Conservation (phyloP, 495 filamentous ascomycete genomes). For the Elaphomyces granulatus region DNA sequence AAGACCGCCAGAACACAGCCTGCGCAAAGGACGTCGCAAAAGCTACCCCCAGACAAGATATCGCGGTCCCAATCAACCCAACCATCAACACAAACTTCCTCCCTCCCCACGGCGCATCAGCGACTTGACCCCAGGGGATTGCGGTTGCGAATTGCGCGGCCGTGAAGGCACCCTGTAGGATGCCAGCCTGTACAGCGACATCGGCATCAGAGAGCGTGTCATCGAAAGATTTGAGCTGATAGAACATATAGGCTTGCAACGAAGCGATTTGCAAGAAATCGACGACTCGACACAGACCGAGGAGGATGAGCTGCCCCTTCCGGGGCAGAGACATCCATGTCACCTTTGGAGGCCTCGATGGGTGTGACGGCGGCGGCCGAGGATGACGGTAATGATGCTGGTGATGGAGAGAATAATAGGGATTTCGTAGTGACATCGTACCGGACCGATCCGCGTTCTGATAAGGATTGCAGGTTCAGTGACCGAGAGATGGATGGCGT, state of each 20-base stretch:
- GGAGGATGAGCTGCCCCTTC: slow-evolving; percentile 59
- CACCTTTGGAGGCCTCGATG: slow-evolving; percentile 27
- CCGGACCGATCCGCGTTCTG: too few relatives aligned
- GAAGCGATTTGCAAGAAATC: slow-evolving; percentile 36
- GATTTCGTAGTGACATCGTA: too few relatives aligned
- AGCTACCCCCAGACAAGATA: slow-evolving; percentile 66
- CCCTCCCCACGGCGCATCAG: slow-evolving; percentile 55
- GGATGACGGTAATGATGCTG: too few relatives aligned
- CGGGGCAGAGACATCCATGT: slow-evolving; percentile 56
- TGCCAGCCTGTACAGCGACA: slow-evolving; percentile 63
- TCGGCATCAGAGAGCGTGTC: slow-evolving; percentile 46
- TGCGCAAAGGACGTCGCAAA: slow-evolving; percentile 58
- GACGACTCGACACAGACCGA: slow-evolving; percentile 58
- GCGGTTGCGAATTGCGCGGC: slow-evolving; percentile 73
- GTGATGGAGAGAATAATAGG: too few relatives aligned
- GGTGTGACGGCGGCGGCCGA: slow-evolving; percentile 3
- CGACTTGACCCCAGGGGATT: slow-evolving; percentile 68
- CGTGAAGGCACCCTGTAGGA: slow-evolving; percentile 67
- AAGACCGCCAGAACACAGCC: slow-evolving; percentile 55
- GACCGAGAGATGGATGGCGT: too few relatives aligned
- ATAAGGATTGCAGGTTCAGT: too few relatives aligned
- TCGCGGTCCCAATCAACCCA: slow-evolving; percentile 54
- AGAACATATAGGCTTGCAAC: slow-evolving; percentile 60
- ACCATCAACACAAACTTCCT: slow-evolving; percentile 66
- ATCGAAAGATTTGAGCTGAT: slow-evolving; percentile 60